phyloP scores from a whole-genome alignment of 148 eudicot genomes.

The Agrostemma githago region DNA sequence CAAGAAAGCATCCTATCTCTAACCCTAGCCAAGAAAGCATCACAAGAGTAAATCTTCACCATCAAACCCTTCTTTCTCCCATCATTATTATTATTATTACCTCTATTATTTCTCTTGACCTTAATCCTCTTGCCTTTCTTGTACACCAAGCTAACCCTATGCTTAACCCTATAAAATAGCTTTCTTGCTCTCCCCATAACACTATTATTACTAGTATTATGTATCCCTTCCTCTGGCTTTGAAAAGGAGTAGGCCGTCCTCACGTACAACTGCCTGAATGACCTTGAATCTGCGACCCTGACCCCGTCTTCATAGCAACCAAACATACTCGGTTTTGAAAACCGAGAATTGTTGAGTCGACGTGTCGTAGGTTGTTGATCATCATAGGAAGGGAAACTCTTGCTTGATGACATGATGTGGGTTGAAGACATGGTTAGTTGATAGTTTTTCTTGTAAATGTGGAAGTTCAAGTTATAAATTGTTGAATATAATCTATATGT shows the following conservation, averaged over 20 bases:
- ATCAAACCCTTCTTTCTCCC: conserved; percentile 3
- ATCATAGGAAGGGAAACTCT: conserved; percentile 12
- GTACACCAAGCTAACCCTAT: conserved; percentile 21
- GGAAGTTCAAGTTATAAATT: not conserved
- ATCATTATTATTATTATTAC: too few species aligned
- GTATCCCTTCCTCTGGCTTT: conserved; percentile 35
- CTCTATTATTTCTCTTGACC: not conserved
- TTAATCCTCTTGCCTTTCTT: conserved; percentile 10
- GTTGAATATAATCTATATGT: not conserved
- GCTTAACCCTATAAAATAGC: conserved; percentile 35
- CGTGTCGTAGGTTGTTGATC: not conserved
- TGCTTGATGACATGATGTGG: conserved; percentile 50
- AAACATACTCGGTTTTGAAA: conserved; percentile 25
- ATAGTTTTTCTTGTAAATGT: too few species aligned
- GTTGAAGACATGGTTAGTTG: conserved; percentile 37
- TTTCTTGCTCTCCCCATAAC: conserved; percentile 28
- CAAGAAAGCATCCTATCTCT: conserved; percentile 37
- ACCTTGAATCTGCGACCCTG: conserved; percentile 44
- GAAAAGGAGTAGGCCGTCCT: conserved; percentile 60
- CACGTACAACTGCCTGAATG: conserved; percentile 59
- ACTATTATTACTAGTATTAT: not conserved
- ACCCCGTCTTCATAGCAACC: not conserved
- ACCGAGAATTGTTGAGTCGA: conserved; percentile 23
- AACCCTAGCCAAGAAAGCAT: conserved; percentile 24
- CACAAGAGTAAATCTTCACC: conserved; percentile 25